These are phyloP conservation scores for Sicyos baderoa DNA, from an alignment of 306 rosid species.

Conservation along the genomic window DNA sequence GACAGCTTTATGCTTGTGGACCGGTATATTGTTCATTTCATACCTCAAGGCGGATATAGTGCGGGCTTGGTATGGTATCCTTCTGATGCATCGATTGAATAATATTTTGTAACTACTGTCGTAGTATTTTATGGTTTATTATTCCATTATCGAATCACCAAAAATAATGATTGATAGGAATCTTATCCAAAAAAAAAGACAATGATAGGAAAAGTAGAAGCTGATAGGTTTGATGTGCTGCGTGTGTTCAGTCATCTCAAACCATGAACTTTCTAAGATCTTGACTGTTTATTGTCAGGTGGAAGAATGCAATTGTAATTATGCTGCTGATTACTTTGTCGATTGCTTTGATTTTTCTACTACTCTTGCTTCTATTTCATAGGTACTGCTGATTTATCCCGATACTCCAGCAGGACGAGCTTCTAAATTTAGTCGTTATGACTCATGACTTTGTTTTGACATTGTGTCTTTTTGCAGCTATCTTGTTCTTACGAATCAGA, in stretches of 20 bases:
- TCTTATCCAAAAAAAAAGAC: too few relatives aligned
- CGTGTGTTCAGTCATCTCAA: neutral
- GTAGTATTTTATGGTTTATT: constrained; percentile 14
- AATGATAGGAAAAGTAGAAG: neutral
- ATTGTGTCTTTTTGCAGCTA: constrained; percentile 43
- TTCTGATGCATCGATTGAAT: neutral
- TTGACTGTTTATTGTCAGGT: constrained; percentile 53
- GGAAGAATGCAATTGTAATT: constrained; percentile 78
- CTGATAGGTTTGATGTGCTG: too few relatives aligned
- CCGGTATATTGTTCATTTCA: constrained; percentile 60
- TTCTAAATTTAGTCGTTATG: neutral
- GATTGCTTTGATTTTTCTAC: constrained; percentile 53
- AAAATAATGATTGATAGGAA: too few relatives aligned
- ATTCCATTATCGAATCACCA: constrained; percentile 13
- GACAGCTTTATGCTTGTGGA: constrained; percentile 89
- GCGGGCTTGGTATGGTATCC: constrained; percentile 55
- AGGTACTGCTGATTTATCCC: constrained; percentile 38
- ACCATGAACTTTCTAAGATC: constrained; percentile 11
- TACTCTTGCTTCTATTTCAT: constrained; percentile 72
- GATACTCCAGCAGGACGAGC: neutral
- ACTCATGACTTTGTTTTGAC: neutral
- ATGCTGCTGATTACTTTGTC: constrained; percentile 53
- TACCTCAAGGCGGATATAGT: constrained; percentile 60
- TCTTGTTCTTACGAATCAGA: constrained; percentile 85
- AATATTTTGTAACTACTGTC: neutral